Conservation (phyloP, 306 rosid species). For the Mucuna pruriens region DNA sequence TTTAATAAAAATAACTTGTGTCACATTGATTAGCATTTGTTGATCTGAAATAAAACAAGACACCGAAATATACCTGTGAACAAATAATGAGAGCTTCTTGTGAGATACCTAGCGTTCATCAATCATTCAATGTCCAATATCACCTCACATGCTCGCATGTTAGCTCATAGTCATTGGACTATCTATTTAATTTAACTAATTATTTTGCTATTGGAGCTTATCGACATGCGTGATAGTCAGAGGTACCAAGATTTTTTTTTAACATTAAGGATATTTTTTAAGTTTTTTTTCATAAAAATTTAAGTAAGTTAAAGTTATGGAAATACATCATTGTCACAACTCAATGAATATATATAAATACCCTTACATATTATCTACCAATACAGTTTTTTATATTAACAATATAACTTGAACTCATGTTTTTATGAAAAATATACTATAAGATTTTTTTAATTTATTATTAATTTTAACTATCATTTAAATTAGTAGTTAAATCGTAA, state of each 20-base stretch:
- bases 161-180: not conserved
- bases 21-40: not conserved
- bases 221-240: not conserved
- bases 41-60: not conserved
- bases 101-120: slow-evolving; percentile 23
- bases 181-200: not conserved
- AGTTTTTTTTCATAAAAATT: no score
- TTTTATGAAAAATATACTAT: no score
- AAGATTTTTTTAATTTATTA: no score
- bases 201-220: not conserved
- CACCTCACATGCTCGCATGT: slow-evolving; percentile 38
- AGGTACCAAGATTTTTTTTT: not conserved
- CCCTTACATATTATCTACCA: no score
- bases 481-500: no score
- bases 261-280: no score
- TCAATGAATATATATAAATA: no score
- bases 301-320: no score
- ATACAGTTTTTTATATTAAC: no score
- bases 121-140: slow-evolving; percentile 15
- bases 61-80: slow-evolving; percentile 5
- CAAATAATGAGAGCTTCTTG: not conserved
- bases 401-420: no score
- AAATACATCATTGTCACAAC: no score
- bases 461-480: no score
- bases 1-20: not conserved